Evolutionary conservation across 805 yeast genomes (phyloP), one percentile per base, ranked within the genome.

Genomic region (Candida adriatica): DNA sequence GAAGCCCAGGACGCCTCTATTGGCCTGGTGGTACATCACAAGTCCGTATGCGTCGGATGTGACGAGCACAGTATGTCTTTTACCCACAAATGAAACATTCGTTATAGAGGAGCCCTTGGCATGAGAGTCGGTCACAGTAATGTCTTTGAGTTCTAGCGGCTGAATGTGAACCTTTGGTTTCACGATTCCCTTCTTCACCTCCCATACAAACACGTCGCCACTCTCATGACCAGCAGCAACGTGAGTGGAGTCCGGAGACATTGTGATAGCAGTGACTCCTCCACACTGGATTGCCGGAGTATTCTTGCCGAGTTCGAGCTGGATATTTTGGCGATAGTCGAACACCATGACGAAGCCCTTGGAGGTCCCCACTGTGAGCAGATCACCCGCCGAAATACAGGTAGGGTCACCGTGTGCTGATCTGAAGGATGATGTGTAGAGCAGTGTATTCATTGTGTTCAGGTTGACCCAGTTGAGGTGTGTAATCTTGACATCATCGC

Each of bases 181-280:
- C 3, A 66, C 61, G 4, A 49, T 35, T 8, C 59, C 42, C 25
- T 51, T 49, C 25, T 53, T 51, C 17, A 79, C 43, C 39, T 82
- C 77, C 94, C 95, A 90, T 2, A 83, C 43, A 18, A 67, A 58
- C 3, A 88, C 66, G 33, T 62, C 63, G 0, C 96, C 97, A 15
- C 66, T 57, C 5, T 64, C 60, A 42, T 69, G 75, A 2, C 95
- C 94, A 0, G 76, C 79, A 0, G 81, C 85, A 3, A 86, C 41
- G 45, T 68, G 71, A 0, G 80, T 64, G 2, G 83, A 79, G 50
- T 88, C 95, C 6, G 71, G 58, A 0, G 92, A 79, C 10, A 80
- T 56, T 0, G 73, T 63, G 16, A 87, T 47, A 3, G 73, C 38
- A 0, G 81, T 66, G 1, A 85, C 74, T 0, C 65, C 43, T 0